A percentile compares a stretch with the other conserved stretches of the same genome.
These are phyloP conservation scores for Dothistroma septosporum DNA, from an alignment of 2,329 filamentous ascomycete genomes.

Conservation along the genomic window DNA sequence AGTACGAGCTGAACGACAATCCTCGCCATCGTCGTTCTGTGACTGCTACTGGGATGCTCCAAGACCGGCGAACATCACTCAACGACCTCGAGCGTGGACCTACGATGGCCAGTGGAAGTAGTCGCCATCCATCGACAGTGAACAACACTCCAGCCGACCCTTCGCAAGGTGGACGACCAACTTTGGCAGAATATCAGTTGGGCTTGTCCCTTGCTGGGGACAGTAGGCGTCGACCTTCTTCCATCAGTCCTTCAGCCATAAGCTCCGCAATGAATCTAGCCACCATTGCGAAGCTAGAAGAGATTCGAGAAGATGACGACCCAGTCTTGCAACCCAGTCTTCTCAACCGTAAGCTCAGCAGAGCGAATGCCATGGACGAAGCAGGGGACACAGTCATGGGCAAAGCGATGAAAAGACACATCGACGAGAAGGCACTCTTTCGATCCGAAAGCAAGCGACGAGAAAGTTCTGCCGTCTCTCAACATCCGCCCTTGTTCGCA, in stretches of 20 bases:
- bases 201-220: constrained; percentile 28
- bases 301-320: constrained; percentile 22
- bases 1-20: constrained; percentile 12
- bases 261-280: not conserved
- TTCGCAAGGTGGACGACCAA: constrained; percentile 20
- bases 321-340: not conserved
- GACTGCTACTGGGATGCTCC: not conserved
- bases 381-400: constrained; percentile 27
- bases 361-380: constrained; percentile 17
- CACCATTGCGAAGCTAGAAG: constrained; percentile 19
- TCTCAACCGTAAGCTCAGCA: constrained; percentile 18
- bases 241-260: constrained; percentile 5
- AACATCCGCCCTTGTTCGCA: constrained; percentile 16
- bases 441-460: constrained; percentile 30
- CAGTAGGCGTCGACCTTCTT: constrained; percentile 28
- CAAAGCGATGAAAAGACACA: constrained; percentile 32
- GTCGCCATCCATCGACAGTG: not conserved
- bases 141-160: not conserved
- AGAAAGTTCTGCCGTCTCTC: constrained; percentile 3
- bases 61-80: not conserved
- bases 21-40: constrained; percentile 4
- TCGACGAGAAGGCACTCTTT: constrained; percentile 35
- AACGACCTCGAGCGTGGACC: not conserved
- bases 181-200: constrained; percentile 30
- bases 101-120: not conserved